Conservation (phyloP, 495 filamentous ascomycete species). For the Podospora tetraspora region DNA sequence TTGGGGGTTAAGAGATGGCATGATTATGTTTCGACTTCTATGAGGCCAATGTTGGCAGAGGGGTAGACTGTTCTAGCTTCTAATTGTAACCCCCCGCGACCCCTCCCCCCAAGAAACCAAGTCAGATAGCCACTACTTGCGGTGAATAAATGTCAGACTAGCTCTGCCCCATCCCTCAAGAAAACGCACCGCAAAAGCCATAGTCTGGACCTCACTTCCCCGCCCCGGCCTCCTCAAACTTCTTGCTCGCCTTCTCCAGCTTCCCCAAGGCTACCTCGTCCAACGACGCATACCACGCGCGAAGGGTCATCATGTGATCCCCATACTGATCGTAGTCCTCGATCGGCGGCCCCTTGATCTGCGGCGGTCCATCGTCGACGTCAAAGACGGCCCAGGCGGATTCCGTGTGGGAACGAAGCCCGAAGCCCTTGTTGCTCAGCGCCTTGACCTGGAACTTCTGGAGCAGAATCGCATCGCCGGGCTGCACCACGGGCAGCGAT, state of each 20-base stretch:
- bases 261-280: slow-evolving; percentile 34
- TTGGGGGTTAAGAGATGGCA: neutral
- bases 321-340: slow-evolving; percentile 37
- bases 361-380: slow-evolving; percentile 27
- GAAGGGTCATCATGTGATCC: slow-evolving; percentile 30
- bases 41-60: neutral
- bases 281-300: slow-evolving; percentile 38
- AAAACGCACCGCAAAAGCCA: neutral
- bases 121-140: neutral
- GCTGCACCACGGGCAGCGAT: slow-evolving; percentile 59
- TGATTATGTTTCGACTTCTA: neutral
- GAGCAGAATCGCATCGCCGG: slow-evolving; percentile 73
- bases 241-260: slow-evolving; percentile 39
- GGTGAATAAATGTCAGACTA: neutral
- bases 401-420: slow-evolving; percentile 38
- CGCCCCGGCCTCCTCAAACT: slow-evolving; percentile 28
- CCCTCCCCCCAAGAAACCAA: too few relatives aligned
- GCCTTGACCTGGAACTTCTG: slow-evolving; percentile 64
- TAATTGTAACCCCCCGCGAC: too few relatives aligned
- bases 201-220: slow-evolving; percentile 11
- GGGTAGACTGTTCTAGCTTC: too few relatives aligned
- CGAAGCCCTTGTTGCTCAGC: slow-evolving; percentile 44
- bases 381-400: slow-evolving; percentile 63
- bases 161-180: neutral
- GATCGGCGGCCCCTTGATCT: slow-evolving; percentile 43